Evolutionary conservation across 2,329 filamentous ascomycete species (phyloP), one percentile per base, ranked within the genome.

Genomic region (Colletotrichum neosansevieriae): DNA sequence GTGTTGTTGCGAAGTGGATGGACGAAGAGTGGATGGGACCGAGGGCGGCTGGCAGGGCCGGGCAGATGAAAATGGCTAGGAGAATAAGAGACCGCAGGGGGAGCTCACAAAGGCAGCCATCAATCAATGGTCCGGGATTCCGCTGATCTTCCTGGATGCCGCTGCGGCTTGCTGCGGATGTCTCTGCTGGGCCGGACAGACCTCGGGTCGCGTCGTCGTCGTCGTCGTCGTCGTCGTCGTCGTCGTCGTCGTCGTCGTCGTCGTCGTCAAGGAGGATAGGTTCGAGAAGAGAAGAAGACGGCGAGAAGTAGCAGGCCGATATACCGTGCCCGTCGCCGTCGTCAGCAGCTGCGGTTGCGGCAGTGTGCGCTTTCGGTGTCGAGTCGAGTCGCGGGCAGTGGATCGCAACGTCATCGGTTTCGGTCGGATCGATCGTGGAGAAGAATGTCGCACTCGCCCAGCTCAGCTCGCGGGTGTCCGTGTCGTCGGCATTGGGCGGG

Each of bases 101-200:
- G 15, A 15, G 13, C 73, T 73, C 62, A 74, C 73, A 70, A 74
- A 73, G 69, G 73, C 73, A 73, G 73, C 73, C 73, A 74, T 74
- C 59, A 72, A 74, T 68, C 36, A 38, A 38, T 38, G 36, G 61
- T 59, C 65, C 49, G 34, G 49, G 49, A 13, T 68, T 61, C 61
- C 54, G 65, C 60, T 58, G 54, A 67, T 53, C 29, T 51, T 53
- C 29, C 24, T 10, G 21, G 38, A 53, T 29, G 45, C 45, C 29
- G 59, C 34, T 36, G 53, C 44, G 47, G 45, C 4, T 57, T 51
- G 17, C 44, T 40, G 44, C 51, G 51, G 51, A 29, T 54, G 34
- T 38, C 34, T 24, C 32, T 54, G 13, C 21, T 21, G 34, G 15
- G 34, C n/a, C 32, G 51, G 15, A n/a, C 34, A 19, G 51, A 40